Base-by-base conservation (phyloP, 2,329 filamentous ascomycete species). In the Diplocarpon mali region DNA sequence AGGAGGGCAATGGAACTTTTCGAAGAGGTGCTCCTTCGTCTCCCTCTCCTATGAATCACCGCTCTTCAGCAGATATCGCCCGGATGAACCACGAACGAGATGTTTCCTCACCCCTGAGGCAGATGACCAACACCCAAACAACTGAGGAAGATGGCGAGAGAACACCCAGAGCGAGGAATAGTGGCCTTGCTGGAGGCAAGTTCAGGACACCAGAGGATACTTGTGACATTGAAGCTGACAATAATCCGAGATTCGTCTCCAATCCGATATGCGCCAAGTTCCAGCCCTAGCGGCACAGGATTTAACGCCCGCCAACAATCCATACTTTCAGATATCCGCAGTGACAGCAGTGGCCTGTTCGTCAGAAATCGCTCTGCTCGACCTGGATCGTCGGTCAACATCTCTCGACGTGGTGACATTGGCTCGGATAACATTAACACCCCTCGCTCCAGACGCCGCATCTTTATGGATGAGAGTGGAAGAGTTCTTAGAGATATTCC, bases 241-340 rank as follows among this genome's bases (percentile, higher is more conserved):
- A 11, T 9, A 31, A 9, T n/a, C 15, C n/a, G 30, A 95, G 90
- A 89, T 59, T 96, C 90, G 0, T 96, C 90, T 1, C 90, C 90
- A 1, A 86, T 96, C 54, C 79, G 81, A 62, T 96, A 95, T 62
- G 85, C 86, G 45, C 80, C 87, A 30, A 95, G 87, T 64, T 95
- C 90, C 31, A 94, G 85, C 60, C 86, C 87, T 20, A 80, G 78
- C n/a, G 78, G 77, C 59, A 70, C 35, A 14, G 36, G 34, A 24
- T 38, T 45, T 29, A 37, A 38, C 24, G 32, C 60, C 69, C 46
- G 49, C 38, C 50, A 55, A 51, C 65, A 73, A 45, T 67, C 75
- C 52, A 69, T 70, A 41, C 78, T 81, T 53, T 82, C 84, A 42
- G 80, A 90, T 60, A 70, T 86, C 49, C 78, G 78, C 55, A 93